These are phyloP conservation scores for Phytopythium chamaehyphon DNA, from an alignment of 352 stramenopile genomes.

Conservation along the genomic window DNA sequence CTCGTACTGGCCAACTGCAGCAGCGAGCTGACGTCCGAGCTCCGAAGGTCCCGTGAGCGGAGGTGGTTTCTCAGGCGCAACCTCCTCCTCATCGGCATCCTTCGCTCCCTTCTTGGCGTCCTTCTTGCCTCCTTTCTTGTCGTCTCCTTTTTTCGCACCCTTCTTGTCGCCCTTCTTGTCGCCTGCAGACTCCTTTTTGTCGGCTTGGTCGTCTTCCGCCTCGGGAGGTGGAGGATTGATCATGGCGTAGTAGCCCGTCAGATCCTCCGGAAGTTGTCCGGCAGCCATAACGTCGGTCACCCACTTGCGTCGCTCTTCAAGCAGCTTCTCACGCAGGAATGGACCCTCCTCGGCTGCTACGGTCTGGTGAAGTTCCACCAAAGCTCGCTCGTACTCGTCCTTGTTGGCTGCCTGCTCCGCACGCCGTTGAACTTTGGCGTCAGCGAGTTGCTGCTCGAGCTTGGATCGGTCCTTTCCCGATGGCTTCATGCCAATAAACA, in stretches of 20 bases:
- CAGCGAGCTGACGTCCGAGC: conserved; percentile 74
- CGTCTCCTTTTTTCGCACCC: conserved; percentile 41
- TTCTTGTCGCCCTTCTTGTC: conserved; percentile 38
- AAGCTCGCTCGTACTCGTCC: conserved; percentile 87
- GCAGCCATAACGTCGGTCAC: conserved; percentile 90
- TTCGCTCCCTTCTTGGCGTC: conserved; percentile 58
- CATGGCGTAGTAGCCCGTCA: conserved; percentile 83
- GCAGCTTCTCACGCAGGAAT: conserved; percentile 90
- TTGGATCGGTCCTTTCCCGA: conserved; percentile 44
- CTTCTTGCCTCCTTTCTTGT: conserved; percentile 53
- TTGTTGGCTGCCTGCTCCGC: conserved; percentile 90
- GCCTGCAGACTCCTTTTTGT: conserved; percentile 31
- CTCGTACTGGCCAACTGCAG: conserved; percentile 65
- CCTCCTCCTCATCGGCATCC: conserved; percentile 41
- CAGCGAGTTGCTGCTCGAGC: conserved; percentile 71
- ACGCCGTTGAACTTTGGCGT: conserved; percentile 81
- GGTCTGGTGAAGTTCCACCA: conserved; percentile 83
- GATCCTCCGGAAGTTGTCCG: conserved; percentile 85
- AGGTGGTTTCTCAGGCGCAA: conserved; percentile 75
- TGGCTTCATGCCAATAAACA: conserved; percentile 94
- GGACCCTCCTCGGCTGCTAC: conserved; percentile 87
- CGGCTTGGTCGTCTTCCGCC: conserved; percentile 41
- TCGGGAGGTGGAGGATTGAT: conserved; percentile 35
- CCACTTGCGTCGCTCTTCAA: conserved; percentile 91
- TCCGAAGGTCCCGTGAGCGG: conserved; percentile 85